Percentiles rank a stretch among this genome's conserved stretches.
Evolutionary conservation across 306 rosid genomes (phyloP).

Genomic region (Quercus suber): DNA sequence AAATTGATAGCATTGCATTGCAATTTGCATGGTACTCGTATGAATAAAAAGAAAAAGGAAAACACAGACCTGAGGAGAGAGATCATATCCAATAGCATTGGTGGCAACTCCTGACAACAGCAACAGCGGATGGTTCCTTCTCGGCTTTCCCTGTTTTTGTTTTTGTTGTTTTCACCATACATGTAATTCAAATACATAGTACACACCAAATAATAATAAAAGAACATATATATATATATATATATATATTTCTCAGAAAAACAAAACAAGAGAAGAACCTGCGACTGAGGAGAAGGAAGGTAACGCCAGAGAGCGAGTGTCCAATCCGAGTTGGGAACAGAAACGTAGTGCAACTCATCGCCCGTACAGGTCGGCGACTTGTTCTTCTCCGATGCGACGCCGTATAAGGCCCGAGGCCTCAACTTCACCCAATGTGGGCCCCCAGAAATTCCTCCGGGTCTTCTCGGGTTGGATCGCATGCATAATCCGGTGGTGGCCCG

Average conservation of each 20-base stretch:
- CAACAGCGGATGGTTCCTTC: conserved; percentile 87
- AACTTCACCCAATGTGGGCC: not conserved
- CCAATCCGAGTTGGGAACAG: conserved; percentile 78
- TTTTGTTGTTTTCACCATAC: not conserved
- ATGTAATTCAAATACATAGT: too few species aligned
- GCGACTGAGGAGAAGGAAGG: conserved; percentile 53
- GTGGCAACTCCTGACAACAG: conserved; percentile 80
- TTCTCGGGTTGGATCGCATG: conserved; percentile 33
- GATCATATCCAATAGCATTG: conserved; percentile 89
- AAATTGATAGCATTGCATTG: too few species aligned
- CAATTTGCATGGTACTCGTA: not conserved
- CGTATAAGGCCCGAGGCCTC: conserved; percentile 13
- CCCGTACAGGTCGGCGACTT: conserved; percentile 60
- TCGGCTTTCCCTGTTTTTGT: conserved; percentile 54
- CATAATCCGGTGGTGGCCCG: conserved; percentile 20
- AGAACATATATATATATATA: not conserved
- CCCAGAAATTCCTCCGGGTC: not conserved
- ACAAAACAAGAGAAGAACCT: too few species aligned
- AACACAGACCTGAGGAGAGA: conserved; percentile 68
- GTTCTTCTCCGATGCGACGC: conserved; percentile 25
- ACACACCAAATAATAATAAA: conserved; percentile 6
- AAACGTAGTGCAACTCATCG: conserved; percentile 73
- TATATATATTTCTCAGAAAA: too few species aligned
- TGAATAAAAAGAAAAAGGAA: not conserved
- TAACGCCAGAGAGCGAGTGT: conserved; percentile 95